Evolutionary conservation across 2,329 filamentous ascomycete species (phyloP), one percentile per base, ranked within the genome.

Genomic region (Xylaria sp.): DNA sequence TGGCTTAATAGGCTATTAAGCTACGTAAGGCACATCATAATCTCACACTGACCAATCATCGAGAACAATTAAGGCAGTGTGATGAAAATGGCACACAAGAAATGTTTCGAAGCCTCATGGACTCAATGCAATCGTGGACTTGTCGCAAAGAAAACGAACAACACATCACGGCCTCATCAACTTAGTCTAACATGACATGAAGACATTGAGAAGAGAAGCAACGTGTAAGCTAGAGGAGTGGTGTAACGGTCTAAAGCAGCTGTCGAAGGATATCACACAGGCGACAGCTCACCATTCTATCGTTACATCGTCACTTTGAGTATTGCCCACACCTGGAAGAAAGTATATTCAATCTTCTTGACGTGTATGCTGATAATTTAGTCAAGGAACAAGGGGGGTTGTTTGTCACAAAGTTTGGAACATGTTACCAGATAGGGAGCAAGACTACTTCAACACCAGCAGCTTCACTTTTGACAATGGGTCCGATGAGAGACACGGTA

Each of bases 401-500:
- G 44, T 36, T 59, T 44, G 65, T 53, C 46, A 62, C 58, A 38
- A 38, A 65, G 38, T 28, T 42, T 40, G 36, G 61, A 33, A 56
- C 15, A 54, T 38, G 40, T 53, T 60, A 65, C 28, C 44, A 51
- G 58, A 38, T 42, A 26, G 48, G 44, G 44, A 23, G 40, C 20
- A 48, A 49, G n/a, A 58, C 36, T 31, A 59, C 48, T 51, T 53
- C 36, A 36, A 59, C 48, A 28, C 44, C 33, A 58, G 53, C 33
- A 49, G 68, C 66, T 70, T 70, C 66, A 70, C 66, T 68, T 66
- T 68, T 56, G 59, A 66, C 59, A 70, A 61, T 68, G 66, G 63
- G 20, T 11, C 59, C 36, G 51, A 63, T 28, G 66, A 36, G 42
- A 46, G 66, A 70, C 66, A 68, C 59, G 63, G 56, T 54, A 70